Evolutionary conservation across 2,329 filamentous ascomycete species (phyloP).

Genomic region (Aspergillus sp.): DNA sequence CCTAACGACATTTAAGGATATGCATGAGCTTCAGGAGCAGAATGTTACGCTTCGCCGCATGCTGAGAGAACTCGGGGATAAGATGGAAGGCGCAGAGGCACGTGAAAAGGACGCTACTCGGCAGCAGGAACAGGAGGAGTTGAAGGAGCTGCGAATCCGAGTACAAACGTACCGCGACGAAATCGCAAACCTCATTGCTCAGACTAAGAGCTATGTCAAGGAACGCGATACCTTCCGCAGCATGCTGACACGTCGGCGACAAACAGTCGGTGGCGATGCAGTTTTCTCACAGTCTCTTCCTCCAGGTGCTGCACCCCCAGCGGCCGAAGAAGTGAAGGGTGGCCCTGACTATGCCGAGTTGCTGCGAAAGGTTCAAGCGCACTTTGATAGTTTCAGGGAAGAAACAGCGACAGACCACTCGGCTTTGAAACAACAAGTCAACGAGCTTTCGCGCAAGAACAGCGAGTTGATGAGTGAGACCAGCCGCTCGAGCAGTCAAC

Average conservation of each 20-base stretch:
- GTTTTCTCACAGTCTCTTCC: conserved; percentile 72
- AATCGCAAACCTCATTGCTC: conserved; percentile 74
- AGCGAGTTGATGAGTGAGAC: conserved; percentile 78
- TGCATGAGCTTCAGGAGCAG: conserved; percentile 81
- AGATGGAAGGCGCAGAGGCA: conserved; percentile 89
- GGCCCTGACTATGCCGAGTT: conserved; percentile 73
- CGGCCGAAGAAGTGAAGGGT: conserved; percentile 48
- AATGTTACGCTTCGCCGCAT: conserved; percentile 82
- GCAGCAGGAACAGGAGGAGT: conserved; percentile 63
- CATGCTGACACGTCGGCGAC: conserved; percentile 77
- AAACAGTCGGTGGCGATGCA: conserved; percentile 59
- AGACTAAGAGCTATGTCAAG: conserved; percentile 89
- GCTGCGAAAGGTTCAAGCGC: conserved; percentile 81
- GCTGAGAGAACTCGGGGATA: conserved; percentile 78
- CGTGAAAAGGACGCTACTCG: conserved; percentile 57
- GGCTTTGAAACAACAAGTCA: conserved; percentile 80
- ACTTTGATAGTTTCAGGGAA: conserved; percentile 86
- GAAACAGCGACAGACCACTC: conserved; percentile 80
- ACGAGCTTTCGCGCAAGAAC: conserved; percentile 79
- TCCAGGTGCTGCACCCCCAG: conserved; percentile 51
- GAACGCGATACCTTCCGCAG: conserved; percentile 98
- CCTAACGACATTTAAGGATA: conserved; percentile 84
- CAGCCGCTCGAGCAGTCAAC: conserved; percentile 75
- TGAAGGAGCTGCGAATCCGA: conserved; percentile 71
- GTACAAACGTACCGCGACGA: conserved; percentile 81